Percentiles rank a stretch among this genome's conserved stretches.
These are phyloP conservation scores for Kalanchoe fedtschenkoi DNA, from an alignment of 164 flowering plant species.

Conservation along the genomic window DNA sequence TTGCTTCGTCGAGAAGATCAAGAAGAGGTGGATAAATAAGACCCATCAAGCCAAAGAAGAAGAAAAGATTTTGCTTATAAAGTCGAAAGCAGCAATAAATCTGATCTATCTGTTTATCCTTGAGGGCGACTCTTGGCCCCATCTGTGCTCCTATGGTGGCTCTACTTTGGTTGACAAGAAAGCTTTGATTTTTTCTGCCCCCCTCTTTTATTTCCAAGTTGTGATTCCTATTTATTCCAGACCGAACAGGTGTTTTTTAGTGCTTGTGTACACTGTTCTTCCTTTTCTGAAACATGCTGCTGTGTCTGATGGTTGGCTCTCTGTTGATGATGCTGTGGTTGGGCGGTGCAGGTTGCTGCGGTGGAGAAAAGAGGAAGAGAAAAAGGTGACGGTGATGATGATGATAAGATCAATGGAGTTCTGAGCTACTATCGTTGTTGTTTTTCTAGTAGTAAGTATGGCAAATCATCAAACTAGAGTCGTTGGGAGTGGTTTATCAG, in stretches of 20 bases:
- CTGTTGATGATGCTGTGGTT: not conserved
- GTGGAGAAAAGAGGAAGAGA: not conserved
- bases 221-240: slow-evolving; percentile 8
- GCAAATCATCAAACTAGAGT: slow-evolving; percentile 70
- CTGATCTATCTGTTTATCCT: too few species aligned
- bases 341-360: not conserved
- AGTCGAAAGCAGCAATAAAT: too few species aligned
- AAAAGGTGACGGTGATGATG: not conserved
- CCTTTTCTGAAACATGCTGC: slow-evolving; percentile 5
- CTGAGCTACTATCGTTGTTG: not conserved
- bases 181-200: too few species aligned
- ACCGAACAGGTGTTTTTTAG: slow-evolving; percentile 1
- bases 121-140: too few species aligned
- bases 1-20: too few species aligned
- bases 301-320: not conserved
- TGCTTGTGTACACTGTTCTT: not conserved
- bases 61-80: too few species aligned
- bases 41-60: too few species aligned
- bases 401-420: not conserved
- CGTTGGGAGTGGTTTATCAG: slow-evolving; percentile 56
- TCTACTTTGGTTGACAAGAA: too few species aligned
- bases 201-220: too few species aligned
- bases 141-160: too few species aligned
- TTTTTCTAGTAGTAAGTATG: slow-evolving; percentile 13
- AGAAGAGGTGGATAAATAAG: too few species aligned